A percentile compares a stretch with the other conserved stretches of the same genome.
Conservation (phyloP, 2,329 filamentous ascomycete species). For the Pseudocercospora fijiensis region DNA sequence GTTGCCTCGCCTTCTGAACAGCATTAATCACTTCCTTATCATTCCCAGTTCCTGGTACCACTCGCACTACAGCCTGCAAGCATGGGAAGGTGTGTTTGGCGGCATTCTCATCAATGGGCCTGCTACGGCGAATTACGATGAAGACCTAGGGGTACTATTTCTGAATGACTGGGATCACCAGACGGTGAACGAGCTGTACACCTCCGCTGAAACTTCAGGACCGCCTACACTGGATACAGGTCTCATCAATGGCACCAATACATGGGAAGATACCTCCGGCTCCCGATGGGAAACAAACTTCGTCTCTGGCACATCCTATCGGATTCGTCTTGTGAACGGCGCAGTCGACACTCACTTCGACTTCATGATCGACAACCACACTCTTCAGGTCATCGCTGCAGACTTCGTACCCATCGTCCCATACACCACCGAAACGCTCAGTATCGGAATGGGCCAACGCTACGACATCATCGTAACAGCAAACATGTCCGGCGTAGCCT, state of each 20-base stretch:
- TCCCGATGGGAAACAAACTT: slow-evolving; percentile 32
- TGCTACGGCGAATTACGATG: slow-evolving; percentile 41
- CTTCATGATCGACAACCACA: slow-evolving; percentile 43
- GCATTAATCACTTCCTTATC: not conserved
- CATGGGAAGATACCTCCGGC: slow-evolving; percentile 26
- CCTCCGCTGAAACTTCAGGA: slow-evolving; percentile 27
- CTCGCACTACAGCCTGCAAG: slow-evolving; percentile 45
- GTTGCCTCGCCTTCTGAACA: not conserved
- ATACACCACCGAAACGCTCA: slow-evolving; percentile 40
- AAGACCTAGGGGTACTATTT: slow-evolving; percentile 41
- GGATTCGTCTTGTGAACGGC: slow-evolving; percentile 45
- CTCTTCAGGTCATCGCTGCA: slow-evolving; percentile 45
- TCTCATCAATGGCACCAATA: slow-evolving; percentile 40
- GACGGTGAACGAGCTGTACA: slow-evolving; percentile 32
- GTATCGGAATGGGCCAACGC: slow-evolving; percentile 41
- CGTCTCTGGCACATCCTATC: slow-evolving; percentile 43
- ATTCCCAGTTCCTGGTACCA: slow-evolving; percentile 43
- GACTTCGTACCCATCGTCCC: slow-evolving; percentile 48
- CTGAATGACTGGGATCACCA: slow-evolving; percentile 43
- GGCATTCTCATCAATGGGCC: slow-evolving; percentile 43
- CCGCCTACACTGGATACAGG: slow-evolving; percentile 38
- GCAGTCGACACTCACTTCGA: slow-evolving; percentile 42
- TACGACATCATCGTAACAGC: slow-evolving; percentile 39
- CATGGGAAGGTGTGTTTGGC: slow-evolving; percentile 43
- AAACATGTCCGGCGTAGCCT: slow-evolving; percentile 31